phyloP scores from a whole-genome alignment of 805 yeast species.

The Ogataea allantospora region DNA sequence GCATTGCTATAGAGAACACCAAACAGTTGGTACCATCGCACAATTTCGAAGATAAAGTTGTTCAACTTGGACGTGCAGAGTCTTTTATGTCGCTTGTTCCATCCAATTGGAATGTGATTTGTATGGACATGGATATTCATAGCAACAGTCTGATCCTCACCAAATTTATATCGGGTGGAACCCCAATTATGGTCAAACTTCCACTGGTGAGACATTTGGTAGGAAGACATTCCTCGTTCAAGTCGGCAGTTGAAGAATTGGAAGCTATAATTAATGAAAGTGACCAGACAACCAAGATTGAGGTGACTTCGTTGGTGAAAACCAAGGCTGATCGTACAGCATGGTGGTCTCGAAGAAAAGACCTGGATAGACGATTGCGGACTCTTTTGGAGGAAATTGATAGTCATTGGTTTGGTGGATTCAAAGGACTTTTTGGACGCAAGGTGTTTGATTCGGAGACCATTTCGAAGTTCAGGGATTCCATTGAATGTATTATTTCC shows the following conservation, averaged over 20 bases:
- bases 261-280: constrained; percentile 56
- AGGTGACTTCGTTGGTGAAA: constrained; percentile 49
- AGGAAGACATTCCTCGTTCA: constrained; percentile 44
- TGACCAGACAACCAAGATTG: constrained; percentile 55
- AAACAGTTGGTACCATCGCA: constrained; percentile 16
- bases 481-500: constrained; percentile 41
- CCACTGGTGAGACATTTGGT: constrained; percentile 55
- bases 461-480: constrained; percentile 35
- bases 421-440: constrained; percentile 57
- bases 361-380: constrained; percentile 55
- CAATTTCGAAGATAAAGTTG: neutral
- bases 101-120: constrained; percentile 53
- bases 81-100: constrained; percentile 37
- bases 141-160: constrained; percentile 57
- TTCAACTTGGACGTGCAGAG: constrained; percentile 9
- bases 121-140: constrained; percentile 57
- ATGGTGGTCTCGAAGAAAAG: constrained; percentile 79
- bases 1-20: constrained; percentile 15
- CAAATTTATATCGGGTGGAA: constrained; percentile 11
- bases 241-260: constrained; percentile 46
- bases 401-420: constrained; percentile 73
- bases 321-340: constrained; percentile 57
- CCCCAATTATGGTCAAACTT: constrained; percentile 45
- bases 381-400: constrained; percentile 59
- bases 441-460: constrained; percentile 26